Evolutionary conservation across 352 stramenopile species (phyloP), one percentile per base, ranked within the genome.

Genomic region (Albugo laibachii): DNA sequence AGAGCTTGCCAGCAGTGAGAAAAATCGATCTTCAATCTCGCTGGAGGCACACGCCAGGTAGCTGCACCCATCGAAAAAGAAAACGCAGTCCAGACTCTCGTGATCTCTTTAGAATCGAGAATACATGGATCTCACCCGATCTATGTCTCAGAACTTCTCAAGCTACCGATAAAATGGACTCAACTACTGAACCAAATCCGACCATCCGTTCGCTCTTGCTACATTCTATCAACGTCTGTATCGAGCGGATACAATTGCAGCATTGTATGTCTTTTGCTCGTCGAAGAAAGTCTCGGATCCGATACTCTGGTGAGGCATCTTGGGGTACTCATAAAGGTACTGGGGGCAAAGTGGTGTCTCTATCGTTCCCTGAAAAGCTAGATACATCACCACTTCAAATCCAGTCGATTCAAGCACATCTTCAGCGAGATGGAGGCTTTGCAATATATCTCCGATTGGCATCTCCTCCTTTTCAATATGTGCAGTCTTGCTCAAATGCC

Each of bases 231-330:
- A 82, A 75, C 44, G 74, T 86, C 52, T 89, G 77, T 55, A 80
- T 66, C 34, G 77, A 89, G 49, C 69, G 77, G 31, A 86, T 89
- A 50, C 77, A 89, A 44, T 50, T 89, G 48, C 77, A 89, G 50
- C 77, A 89, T 51, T 89, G 85, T 42, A 74, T 89, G 31, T 86
- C 86, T 54, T 89, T 89, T 60, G 77, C 77, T 59, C 71, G 73
- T 10, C 71, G 77, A 18, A 73, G 77, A 56, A 78, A 80, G 49
- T 85, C 73, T 11, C 71, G 70, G 21, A 89, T 89, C 57, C 70
- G 72, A 18, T 89, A 89, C 50, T 84, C 73, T 34, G 76, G 76
- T 6, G 73, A 89, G 65, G 76, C 73, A 47, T 66, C 62, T 24
- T 75, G 73, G 14, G 58, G 54, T 13, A 62, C 53, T 14, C 56